A percentile compares a stretch with the other conserved stretches of the same genome.
These are phyloP conservation scores for Rosa chinensis DNA, from an alignment of 306 rosid genomes.

Conservation along the genomic window DNA sequence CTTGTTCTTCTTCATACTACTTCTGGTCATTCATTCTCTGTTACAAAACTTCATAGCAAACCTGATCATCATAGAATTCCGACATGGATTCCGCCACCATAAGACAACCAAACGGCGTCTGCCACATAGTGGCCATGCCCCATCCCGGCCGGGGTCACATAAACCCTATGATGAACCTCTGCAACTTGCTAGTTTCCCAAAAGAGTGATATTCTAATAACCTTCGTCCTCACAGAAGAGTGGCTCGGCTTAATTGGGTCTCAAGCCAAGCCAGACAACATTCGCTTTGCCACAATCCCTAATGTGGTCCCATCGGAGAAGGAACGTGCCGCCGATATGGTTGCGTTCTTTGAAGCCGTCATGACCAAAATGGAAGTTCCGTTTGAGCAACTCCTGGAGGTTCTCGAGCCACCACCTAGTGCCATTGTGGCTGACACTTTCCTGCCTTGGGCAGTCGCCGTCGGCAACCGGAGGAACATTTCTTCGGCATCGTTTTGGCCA, in stretches of 20 bases:
- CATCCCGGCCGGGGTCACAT: constrained; percentile 54
- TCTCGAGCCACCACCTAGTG: constrained; percentile 21
- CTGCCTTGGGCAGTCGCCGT: constrained; percentile 1
- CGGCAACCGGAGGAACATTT: constrained; percentile 40
- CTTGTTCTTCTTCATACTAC: background rate
- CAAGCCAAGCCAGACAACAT: constrained; percentile 32
- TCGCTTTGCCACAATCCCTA: constrained; percentile 32
- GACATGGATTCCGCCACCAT: background rate
- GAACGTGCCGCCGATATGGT: constrained; percentile 13
- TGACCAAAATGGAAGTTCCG: constrained; percentile 50
- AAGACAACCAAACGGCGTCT: background rate
- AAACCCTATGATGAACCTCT: constrained; percentile 48
- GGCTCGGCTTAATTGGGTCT: constrained; percentile 30
- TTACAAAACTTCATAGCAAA: background rate
- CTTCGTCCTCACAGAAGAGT: constrained; percentile 46
- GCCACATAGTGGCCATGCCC: constrained; percentile 45
- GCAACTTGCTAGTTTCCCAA: constrained; percentile 31
- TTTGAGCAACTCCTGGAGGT: constrained; percentile 33
- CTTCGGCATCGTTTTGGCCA: constrained; percentile 46
- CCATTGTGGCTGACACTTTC: constrained; percentile 33
- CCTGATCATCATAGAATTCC: background rate
- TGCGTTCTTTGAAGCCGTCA: constrained; percentile 30
- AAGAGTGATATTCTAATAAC: constrained; percentile 34
- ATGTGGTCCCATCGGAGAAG: constrained; percentile 43
- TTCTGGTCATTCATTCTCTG: background rate